These are phyloP conservation scores for Blastomyces percursus DNA, from an alignment of 2,329 filamentous ascomycete genomes.

Conservation along the genomic window DNA sequence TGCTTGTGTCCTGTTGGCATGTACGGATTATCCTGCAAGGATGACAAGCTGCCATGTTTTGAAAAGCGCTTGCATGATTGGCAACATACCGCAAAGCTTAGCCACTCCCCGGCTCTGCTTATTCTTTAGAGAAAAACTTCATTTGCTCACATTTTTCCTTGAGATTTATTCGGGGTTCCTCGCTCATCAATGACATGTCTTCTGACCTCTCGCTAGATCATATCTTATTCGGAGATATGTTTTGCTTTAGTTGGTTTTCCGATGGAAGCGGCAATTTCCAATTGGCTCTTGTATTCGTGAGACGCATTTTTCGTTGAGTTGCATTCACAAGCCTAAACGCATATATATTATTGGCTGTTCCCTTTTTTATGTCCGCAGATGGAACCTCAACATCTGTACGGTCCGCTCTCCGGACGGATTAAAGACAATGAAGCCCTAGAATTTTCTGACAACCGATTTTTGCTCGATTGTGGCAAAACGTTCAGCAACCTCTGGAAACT, in stretches of 20 bases:
- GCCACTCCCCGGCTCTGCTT: not conserved
- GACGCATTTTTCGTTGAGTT: not conserved
- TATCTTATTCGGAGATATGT: too few relatives aligned
- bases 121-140: not conserved
- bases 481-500: not conserved
- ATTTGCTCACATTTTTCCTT: not conserved
- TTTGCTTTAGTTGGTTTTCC: too few relatives aligned
- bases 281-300: not conserved
- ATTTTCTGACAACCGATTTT: too few relatives aligned
- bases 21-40: too few relatives aligned
- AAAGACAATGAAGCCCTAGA: too few relatives aligned
- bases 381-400: too few relatives aligned
- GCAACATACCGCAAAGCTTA: not conserved
- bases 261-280: too few relatives aligned
- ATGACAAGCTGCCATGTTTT: not conserved
- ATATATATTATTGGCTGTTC: not conserved
- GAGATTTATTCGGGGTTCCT: not conserved
- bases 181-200: too few relatives aligned
- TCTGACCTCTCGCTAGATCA: too few relatives aligned
- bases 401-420: too few relatives aligned
- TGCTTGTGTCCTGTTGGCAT: too few relatives aligned
- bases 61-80: not conserved
- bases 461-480: too few relatives aligned
- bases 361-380: not conserved
- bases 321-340: not conserved